Base-by-base conservation (phyloP, 805 yeast species). In the Ogataea pignaliae region DNA sequence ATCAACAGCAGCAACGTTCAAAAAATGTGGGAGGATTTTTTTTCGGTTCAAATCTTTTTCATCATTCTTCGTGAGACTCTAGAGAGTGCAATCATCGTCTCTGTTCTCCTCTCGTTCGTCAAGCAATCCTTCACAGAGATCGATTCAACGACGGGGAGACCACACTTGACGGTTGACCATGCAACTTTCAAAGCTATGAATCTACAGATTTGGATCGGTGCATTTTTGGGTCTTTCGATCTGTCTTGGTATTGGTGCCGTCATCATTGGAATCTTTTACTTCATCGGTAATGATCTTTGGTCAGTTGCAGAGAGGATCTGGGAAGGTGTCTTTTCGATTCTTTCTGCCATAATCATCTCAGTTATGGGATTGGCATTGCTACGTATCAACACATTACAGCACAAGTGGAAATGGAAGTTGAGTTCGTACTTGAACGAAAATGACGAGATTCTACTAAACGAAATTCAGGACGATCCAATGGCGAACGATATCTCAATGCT, bases 251-350 rank as follows among this genome's bases (percentile, higher is more conserved):
- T 89, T 30, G 97, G 97, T 3, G 78, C 82, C 3, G 61, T 78
- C 0, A 85, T 89, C 59, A 79, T 89, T 29, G 65, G 73, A 10
- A 70, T 81, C 4, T 89, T 89, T 63, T 88, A 88, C 56, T 59
- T 81, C 37, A 66, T 90, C 29, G 96, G 96, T 13, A 79, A 82
- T 21, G 95, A 89, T 65, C 67, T 87, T 42, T 89, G 97, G 97
- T 78, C 90, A 9, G 68, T 80, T 47, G 84, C 96, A 34, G 97
- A 89, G 61, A 79, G 93, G 55, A 72, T 87, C 42, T 89, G 96
- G 86, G 97, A 89, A 60, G 96, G 96, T 8, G 65, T 81, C 1
- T 80, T 89, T 58, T 84, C 91, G 53, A 71, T 90, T 12, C 61
- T 88, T 29, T 88, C 96, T 3, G 78, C 93, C 15, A 56, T 84